Evolutionary conservation across 176 grass and related monocot genomes (phyloP), one percentile per base, ranked within the genome.

Genomic region (Elaeis guineensis): DNA sequence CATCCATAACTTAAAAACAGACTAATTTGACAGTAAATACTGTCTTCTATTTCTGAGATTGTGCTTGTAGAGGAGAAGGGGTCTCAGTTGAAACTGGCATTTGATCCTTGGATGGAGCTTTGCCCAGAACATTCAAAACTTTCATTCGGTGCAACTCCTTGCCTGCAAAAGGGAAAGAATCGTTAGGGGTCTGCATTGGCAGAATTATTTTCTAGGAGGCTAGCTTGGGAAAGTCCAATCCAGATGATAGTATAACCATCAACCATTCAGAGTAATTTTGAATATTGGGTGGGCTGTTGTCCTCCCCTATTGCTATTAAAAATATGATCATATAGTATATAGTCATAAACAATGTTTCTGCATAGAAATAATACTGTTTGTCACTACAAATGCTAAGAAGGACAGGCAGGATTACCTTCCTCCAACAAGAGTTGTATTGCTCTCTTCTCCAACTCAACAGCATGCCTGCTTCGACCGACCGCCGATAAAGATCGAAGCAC

Each of bases 101-200:
- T 49, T 64, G 58, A 19, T 82, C 78, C 5, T 50, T 17, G 9
- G 72, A 50, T 6, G 50, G 63, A 65, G 75, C 49, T 67, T 85
- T 92, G 16, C 79, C 79, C 20, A 89, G 53, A 29, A 98, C 84
- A 81, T 98, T 86, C 79, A 98, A 70, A 80, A 80, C 39, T 79
- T 89, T 86, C 87, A 89, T 92, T 58, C 81, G 83, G 53, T 98
- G 84, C 63, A 92, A 65, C 57, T 98, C 93, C 73, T 89, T 92
- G n/a, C 84, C 93, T 89, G 67, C 61, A 74, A 54, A 44, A 50
- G 25, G 29, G 21, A 6, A 70, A 50, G 19, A 44, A 44, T 12
- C 35, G 14, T 11, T 44, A 44, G 9, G 6, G 1, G 9, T 44
- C 35, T 2, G 35, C 35, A 44, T 44, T 9, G 9, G 35, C 14